Evolutionary conservation across 768 basidiomycete genomes (phyloP).

Genomic region (Tricholoma flavovirens): DNA sequence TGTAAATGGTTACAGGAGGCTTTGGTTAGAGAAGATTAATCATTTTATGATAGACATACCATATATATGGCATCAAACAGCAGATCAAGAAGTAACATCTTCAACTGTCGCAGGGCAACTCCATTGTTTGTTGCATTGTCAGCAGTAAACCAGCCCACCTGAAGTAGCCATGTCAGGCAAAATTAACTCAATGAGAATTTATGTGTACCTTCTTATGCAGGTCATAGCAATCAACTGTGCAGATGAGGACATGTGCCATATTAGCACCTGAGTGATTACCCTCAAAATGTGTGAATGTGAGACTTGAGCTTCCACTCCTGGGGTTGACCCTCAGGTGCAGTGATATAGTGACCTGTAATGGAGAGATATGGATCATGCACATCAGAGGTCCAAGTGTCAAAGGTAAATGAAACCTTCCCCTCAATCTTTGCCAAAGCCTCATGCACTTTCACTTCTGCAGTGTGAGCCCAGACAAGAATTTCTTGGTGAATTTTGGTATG

Average conservation of each 20-base stretch:
- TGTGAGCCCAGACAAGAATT: not conserved
- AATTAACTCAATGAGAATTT: too few species aligned
- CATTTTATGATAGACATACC: constrained; percentile 1
- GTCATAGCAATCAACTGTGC: constrained; percentile 5
- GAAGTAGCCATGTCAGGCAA: too few species aligned
- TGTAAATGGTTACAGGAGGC: too few species aligned
- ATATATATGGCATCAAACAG: not conserved
- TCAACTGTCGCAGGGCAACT: constrained; percentile 5
- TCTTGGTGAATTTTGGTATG: not conserved
- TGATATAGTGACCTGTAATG: constrained; percentile 17
- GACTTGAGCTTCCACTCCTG: constrained; percentile 14
- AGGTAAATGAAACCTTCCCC: constrained; percentile 9
- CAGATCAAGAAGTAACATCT: not conserved
- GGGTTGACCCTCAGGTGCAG: not conserved
- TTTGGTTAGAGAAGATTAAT: not conserved
- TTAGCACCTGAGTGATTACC: constrained; percentile 15
- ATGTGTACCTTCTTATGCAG: too few species aligned
- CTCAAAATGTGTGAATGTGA: constrained; percentile 8
- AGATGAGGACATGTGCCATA: constrained; percentile 2
- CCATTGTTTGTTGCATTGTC: too few species aligned
- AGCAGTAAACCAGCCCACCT: too few species aligned
- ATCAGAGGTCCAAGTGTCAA: constrained; percentile 18
- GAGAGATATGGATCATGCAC: constrained; percentile 12
- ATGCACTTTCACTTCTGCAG: not conserved
- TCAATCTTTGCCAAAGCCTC: not conserved